Percentiles rank a stretch among this genome's conserved stretches.
Conservation (phyloP, 805 yeast species). For the Myxozyma lipomycoides region DNA sequence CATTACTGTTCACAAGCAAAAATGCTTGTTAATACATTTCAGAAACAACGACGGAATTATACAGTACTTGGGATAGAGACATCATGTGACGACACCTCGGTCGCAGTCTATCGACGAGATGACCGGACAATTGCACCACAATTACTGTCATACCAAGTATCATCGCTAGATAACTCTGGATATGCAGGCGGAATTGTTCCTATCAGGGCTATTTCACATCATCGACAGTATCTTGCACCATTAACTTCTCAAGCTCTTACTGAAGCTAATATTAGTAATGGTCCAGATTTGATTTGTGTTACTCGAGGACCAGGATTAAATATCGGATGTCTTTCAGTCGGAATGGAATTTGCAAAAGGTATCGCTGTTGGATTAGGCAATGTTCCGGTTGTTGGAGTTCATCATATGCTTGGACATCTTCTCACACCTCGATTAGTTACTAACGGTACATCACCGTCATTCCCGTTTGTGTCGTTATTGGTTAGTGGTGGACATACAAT, state of each 20-base stretch:
- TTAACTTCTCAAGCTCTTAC: constrained; percentile 48
- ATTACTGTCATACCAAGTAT: constrained; percentile 55
- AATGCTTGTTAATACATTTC: no score
- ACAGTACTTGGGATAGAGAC: constrained; percentile 79
- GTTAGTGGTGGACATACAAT: constrained; percentile 95
- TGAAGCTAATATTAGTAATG: constrained; percentile 33
- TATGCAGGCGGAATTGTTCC: constrained; percentile 83
- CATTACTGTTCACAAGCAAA: no score
- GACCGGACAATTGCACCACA: constrained; percentile 41
- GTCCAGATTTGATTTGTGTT: constrained; percentile 75
- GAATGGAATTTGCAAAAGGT: constrained; percentile 82
- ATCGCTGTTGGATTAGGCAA: constrained; percentile 65
- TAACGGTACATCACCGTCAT: constrained; percentile 56
- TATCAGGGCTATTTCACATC: constrained; percentile 75
- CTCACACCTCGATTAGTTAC: constrained; percentile 55
- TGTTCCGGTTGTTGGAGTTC: constrained; percentile 80
- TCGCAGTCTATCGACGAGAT: constrained; percentile 62
- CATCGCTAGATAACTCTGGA: constrained; percentile 58
- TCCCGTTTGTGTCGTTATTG: constrained; percentile 68
- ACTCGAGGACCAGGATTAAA: constrained; percentile 98
- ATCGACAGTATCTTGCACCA: constrained; percentile 54
- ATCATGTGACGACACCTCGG: constrained; percentile 94
- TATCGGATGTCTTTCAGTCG: constrained; percentile 71
- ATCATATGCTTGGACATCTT: constrained; percentile 94
- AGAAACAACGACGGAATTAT: constrained; percentile 9